phyloP scores from a whole-genome alignment of 1,284 basidiomycete species.

The Ceratobasidium sp. region DNA sequence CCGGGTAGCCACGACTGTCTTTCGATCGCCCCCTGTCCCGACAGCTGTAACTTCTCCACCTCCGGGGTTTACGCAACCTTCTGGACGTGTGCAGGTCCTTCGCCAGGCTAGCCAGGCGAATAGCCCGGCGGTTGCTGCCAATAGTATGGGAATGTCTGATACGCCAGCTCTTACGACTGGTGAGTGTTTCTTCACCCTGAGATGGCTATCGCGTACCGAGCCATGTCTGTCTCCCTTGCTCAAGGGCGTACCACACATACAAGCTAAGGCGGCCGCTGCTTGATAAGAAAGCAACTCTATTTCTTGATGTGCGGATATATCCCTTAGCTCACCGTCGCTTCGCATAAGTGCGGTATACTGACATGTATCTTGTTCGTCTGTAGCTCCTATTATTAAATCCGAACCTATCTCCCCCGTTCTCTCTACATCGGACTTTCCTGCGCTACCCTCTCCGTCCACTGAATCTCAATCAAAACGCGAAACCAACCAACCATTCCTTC shows the following conservation, averaged over 20 bases:
- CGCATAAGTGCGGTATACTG: slow-evolving; percentile 79
- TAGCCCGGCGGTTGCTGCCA: not conserved
- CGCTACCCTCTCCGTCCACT: slow-evolving; percentile 56
- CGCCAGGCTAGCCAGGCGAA: slow-evolving; percentile 30
- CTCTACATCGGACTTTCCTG: slow-evolving; percentile 78
- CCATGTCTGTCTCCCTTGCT: slow-evolving; percentile 46
- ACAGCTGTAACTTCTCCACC: slow-evolving; percentile 62
- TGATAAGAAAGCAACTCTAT: slow-evolving; percentile 18
- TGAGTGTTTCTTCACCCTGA: slow-evolving; percentile 44
- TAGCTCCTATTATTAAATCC: slow-evolving; percentile 56
- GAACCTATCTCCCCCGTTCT: slow-evolving; percentile 57
- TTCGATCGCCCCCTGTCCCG: slow-evolving; percentile 53
- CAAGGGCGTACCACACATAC: slow-evolving; percentile 45
- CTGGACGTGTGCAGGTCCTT: slow-evolving; percentile 23
- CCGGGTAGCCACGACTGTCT: not conserved
- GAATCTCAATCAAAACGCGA: slow-evolving; percentile 40
- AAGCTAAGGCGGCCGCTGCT: slow-evolving; percentile 41
- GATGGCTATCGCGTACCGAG: slow-evolving; percentile 44
- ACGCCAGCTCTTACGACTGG: slow-evolving; percentile 44
- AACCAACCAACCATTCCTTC: slow-evolving; percentile 43
- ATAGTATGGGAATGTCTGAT: slow-evolving; percentile 12
- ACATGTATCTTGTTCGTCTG: slow-evolving; percentile 53
- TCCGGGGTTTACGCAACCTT: slow-evolving; percentile 43
- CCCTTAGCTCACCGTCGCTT: slow-evolving; percentile 61
- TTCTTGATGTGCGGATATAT: slow-evolving; percentile 41